Evolutionary conservation across 2,329 filamentous ascomycete species (phyloP).

Genomic region (Amauroascus verrucosus): DNA sequence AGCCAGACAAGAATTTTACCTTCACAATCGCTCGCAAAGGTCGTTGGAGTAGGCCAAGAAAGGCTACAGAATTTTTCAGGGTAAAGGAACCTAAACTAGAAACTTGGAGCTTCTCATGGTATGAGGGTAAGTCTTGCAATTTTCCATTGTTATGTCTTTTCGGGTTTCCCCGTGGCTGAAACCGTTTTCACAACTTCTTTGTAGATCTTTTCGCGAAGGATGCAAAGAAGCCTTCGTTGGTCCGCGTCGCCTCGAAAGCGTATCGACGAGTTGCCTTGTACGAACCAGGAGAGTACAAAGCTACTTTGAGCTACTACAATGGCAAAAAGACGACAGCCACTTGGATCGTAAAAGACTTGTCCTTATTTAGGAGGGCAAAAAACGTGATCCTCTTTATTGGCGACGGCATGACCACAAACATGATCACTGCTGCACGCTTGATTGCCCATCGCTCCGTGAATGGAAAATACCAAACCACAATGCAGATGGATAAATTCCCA

Average conservation of each 20-base stretch:
- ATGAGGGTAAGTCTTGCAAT: slow-evolving; percentile 46
- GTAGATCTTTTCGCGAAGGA: slow-evolving; percentile 65
- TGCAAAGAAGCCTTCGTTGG: slow-evolving; percentile 56
- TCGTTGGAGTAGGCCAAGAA: slow-evolving; percentile 35
- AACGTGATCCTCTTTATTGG: slow-evolving; percentile 81
- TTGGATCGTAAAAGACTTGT: slow-evolving; percentile 65
- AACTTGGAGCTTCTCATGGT: slow-evolving; percentile 77
- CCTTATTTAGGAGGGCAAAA: slow-evolving; percentile 63
- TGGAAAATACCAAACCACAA: slow-evolving; percentile 65
- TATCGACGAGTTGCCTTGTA: slow-evolving; percentile 67
- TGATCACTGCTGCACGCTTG: slow-evolving; percentile 57
- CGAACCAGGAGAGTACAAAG: slow-evolving; percentile 69
- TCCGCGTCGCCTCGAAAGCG: slow-evolving; percentile 70
- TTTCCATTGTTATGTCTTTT: neutral
- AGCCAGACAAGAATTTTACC: slow-evolving; percentile 57
- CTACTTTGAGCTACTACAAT: slow-evolving; percentile 65
- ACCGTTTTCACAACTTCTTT: neutral
- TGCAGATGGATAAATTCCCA: slow-evolving; percentile 74
- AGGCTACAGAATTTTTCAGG: slow-evolving; percentile 58
- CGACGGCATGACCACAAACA: slow-evolving; percentile 48
- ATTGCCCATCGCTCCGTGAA: slow-evolving; percentile 76
- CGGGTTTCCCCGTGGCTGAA: neutral
- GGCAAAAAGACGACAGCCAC: slow-evolving; percentile 60
- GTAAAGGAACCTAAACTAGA: slow-evolving; percentile 61
- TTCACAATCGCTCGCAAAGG: slow-evolving; percentile 65